Percentiles rank a stretch among this genome's conserved stretches.
phyloP scores from a whole-genome alignment of 495 filamentous ascomycete species.

The Daldinia childiae region DNA sequence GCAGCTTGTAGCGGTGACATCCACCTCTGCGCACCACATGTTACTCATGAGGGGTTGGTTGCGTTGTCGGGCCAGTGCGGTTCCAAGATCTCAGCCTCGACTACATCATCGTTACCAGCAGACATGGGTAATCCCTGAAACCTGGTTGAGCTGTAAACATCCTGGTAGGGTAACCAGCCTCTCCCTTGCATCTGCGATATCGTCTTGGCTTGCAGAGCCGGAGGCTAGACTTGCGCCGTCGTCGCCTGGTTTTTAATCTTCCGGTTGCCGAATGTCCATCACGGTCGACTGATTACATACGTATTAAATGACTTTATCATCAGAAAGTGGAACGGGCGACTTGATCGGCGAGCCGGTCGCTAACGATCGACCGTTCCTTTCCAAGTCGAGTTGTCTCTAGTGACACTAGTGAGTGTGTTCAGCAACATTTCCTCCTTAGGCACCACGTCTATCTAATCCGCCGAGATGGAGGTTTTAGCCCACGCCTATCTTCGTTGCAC shows the following conservation, averaged over 20 bases:
- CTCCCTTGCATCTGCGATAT: constrained; percentile 40
- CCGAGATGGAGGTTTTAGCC: constrained; percentile 16
- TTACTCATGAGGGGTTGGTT: constrained; percentile 42
- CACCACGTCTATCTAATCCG: constrained; percentile 9
- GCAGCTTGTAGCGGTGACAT: constrained; percentile 32
- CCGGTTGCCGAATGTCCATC: constrained; percentile 21
- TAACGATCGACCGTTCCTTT: constrained; percentile 21
- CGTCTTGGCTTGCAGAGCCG: constrained; percentile 34
- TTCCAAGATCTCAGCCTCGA: constrained; percentile 40
- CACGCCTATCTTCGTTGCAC: constrained; percentile 26
- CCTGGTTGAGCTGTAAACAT: constrained; percentile 30
- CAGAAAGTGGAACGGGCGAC: constrained; percentile 18
- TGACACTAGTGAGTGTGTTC: constrained; percentile 19
- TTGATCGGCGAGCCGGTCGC: constrained; percentile 28
- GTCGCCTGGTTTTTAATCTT: constrained; percentile 10
- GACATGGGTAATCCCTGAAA: constrained; percentile 37
- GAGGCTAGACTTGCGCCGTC: constrained; percentile 18
- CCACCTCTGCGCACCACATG: constrained; percentile 20
- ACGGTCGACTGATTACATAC: constrained; percentile 19
- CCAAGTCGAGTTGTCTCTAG: constrained; percentile 24
- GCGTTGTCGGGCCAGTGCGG: constrained; percentile 34
- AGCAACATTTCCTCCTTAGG: constrained; percentile 11
- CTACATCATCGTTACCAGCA: constrained; percentile 40
- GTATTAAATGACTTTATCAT: constrained; percentile 23
- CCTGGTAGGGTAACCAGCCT: constrained; percentile 26